Evolutionary conservation across 306 rosid species (phyloP).

Genomic region (Quillaja saponaria): DNA sequence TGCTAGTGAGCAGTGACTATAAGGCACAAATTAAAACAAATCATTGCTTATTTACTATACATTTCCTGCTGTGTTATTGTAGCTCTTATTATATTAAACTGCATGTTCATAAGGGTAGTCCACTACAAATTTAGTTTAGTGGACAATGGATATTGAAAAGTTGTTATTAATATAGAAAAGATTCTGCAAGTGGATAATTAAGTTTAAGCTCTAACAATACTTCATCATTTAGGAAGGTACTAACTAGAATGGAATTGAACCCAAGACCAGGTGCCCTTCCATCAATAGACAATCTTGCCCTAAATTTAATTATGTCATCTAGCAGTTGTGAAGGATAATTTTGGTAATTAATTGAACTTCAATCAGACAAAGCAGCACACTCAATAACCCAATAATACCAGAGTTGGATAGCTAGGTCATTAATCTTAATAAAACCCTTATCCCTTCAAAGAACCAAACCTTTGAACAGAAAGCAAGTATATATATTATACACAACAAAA

Average conservation of each 20-base stretch:
- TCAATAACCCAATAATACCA: neutral
- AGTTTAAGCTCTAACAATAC: constrained; percentile 20
- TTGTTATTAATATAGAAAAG: neutral
- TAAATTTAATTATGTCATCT: constrained; percentile 19
- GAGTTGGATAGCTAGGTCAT: constrained; percentile 30
- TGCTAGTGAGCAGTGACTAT: neutral
- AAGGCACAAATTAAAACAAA: neutral
- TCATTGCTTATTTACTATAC: neutral
- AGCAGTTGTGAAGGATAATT: constrained; percentile 29
- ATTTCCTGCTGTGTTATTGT: constrained; percentile 23
- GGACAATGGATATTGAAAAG: constrained; percentile 24
- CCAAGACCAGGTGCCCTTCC: too few species aligned
- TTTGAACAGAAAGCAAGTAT: constrained; percentile 26
- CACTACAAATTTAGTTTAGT: constrained; percentile 12
- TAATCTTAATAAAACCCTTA: constrained; percentile 15
- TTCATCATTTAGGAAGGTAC: constrained; percentile 7
- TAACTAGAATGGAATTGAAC: neutral
- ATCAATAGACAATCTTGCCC: constrained; percentile 8
- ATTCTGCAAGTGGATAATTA: constrained; percentile 13
- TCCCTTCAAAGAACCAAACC: constrained; percentile 16
- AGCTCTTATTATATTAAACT: constrained; percentile 2
- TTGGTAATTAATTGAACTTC: constrained; percentile 4
- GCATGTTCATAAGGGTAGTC: constrained; percentile 6
- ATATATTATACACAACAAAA: neutral
- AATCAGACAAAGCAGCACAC: constrained; percentile 13